These are phyloP conservation scores for Lavandula angustifolia DNA, from an alignment of 257 asterid genomes.

Conservation along the genomic window DNA sequence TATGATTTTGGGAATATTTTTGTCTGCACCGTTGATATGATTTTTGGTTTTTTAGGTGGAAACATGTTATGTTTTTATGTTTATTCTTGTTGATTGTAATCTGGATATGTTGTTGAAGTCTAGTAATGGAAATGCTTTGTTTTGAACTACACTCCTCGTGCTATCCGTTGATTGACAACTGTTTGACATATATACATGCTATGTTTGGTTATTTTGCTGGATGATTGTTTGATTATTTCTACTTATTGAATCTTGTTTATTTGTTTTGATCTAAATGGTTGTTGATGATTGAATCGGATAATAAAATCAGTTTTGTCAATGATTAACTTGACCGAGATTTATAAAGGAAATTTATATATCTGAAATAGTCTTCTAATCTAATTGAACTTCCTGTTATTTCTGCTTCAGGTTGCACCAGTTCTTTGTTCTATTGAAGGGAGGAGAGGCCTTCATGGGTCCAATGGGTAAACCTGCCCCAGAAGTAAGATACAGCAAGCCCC, in stretches of 20 bases:
- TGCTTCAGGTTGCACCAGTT: slow-evolving; percentile 39
- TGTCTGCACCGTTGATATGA: background rate
- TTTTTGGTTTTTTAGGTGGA: no score
- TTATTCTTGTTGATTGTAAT: no score
- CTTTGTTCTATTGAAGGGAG: slow-evolving; percentile 15
- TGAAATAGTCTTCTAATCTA: background rate
- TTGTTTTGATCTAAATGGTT: background rate
- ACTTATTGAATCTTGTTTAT: background rate
- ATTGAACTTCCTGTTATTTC: background rate
- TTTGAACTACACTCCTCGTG: background rate
- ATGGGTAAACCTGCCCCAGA: slow-evolving; percentile 35
- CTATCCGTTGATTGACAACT: background rate
- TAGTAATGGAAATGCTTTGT: no score
- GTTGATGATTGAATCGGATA: slow-evolving; percentile 15
- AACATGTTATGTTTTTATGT: no score
- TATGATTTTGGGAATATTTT: no score
- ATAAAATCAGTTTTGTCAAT: background rate
- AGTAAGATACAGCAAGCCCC: slow-evolving; percentile 53
- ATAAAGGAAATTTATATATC: background rate
- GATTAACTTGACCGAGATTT: background rate
- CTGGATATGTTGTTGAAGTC: no score
- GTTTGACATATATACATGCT: background rate
- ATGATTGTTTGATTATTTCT: background rate
- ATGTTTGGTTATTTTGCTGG: background rate
- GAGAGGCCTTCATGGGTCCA: slow-evolving; percentile 55